These are phyloP conservation scores for Cadophora malorum DNA, from an alignment of 2,329 filamentous ascomycete species.

Conservation along the genomic window DNA sequence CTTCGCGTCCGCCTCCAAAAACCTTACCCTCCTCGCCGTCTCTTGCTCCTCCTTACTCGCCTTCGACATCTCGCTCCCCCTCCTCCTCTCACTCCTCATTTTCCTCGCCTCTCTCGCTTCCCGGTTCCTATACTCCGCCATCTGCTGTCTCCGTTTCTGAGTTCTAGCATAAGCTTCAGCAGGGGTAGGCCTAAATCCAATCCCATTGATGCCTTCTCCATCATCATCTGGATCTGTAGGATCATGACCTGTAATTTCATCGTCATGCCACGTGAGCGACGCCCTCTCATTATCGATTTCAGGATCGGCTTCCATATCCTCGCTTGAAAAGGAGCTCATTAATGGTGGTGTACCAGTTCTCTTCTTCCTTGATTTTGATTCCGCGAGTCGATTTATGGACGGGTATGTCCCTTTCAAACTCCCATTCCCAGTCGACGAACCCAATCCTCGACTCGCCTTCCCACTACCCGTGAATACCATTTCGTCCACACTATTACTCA, in stretches of 20 bases:
- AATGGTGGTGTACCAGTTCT: constrained; percentile 40
- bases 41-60: constrained; percentile 33
- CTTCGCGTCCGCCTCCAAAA: constrained; percentile 36
- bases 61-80: constrained; percentile 37
- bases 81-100: constrained; percentile 58
- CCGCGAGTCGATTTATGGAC: constrained; percentile 40
- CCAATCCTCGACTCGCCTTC: constrained; percentile 19
- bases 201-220: constrained; percentile 70
- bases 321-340: constrained; percentile 19
- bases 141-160: constrained; percentile 64
- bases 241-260: constrained; percentile 72
- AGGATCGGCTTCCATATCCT: constrained; percentile 5
- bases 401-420: constrained; percentile 39
- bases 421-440: constrained; percentile 19
- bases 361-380: constrained; percentile 43
- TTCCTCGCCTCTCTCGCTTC: constrained; percentile 67
- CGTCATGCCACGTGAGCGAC: constrained; percentile 69
- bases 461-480: constrained; percentile 39
- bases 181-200: constrained; percentile 69
- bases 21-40: constrained; percentile 42
- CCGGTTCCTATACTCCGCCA: constrained; percentile 66
- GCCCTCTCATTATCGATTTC: constrained; percentile 51
- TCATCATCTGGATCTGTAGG: constrained; percentile 70
- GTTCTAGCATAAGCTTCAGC: constrained; percentile 64
- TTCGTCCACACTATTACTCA: constrained; percentile 40